Conservation (phyloP, 2,329 filamentous ascomycete species). For the Acarospora socialis region DNA sequence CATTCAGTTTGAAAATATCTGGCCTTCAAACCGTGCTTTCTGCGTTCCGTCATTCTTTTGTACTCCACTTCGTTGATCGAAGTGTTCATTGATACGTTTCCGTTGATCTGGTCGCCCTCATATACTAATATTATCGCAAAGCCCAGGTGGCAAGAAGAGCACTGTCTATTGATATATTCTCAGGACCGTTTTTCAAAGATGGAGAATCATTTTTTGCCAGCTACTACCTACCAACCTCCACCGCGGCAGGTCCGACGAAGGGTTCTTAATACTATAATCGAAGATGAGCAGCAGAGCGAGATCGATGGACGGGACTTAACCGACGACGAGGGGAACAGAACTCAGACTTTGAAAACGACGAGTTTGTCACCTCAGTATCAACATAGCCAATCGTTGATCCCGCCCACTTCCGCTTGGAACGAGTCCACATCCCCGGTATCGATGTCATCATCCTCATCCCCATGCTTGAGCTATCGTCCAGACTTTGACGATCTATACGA, state of each 20-base stretch:
- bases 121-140: conserved; percentile 15
- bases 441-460: conserved; percentile 13
- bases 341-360: too few relatives aligned
- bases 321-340: too few relatives aligned
- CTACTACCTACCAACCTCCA: conserved; percentile 37
- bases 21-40: too few relatives aligned
- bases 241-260: conserved; percentile 44
- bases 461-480: conserved; percentile 35
- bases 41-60: too few relatives aligned
- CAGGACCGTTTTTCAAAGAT: conserved; percentile 27
- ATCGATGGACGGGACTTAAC: conserved; percentile 17
- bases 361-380: too few relatives aligned
- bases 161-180: conserved; percentile 20
- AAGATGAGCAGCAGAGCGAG: conserved; percentile 33
- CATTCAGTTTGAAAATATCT: too few relatives aligned
- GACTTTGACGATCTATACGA: conserved; percentile 84
- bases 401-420: too few relatives aligned
- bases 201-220: conserved; percentile 33
- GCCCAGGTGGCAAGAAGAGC: conserved; percentile 11
- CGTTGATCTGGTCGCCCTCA: too few relatives aligned
- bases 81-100: too few relatives aligned
- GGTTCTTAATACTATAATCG: conserved; percentile 50
- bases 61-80: too few relatives aligned
- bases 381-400: too few relatives aligned
- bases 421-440: conserved; percentile 13